Conservation (phyloP, 148 eudicot species). For the Simmondsia chinensis region DNA sequence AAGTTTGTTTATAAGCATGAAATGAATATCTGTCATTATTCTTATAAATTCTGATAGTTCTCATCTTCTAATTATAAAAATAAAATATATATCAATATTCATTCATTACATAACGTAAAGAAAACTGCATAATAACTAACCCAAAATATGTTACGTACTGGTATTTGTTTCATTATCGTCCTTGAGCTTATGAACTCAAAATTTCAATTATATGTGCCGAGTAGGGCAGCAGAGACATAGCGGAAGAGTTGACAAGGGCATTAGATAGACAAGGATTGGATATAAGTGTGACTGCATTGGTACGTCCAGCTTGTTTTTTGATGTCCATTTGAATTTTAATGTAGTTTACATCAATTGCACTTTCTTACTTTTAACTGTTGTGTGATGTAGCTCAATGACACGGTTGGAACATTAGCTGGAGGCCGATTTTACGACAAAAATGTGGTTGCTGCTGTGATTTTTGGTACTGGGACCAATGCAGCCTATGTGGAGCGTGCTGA, state of each 20-base stretch:
- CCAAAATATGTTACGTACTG: neutral
- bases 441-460: constrained; percentile 59
- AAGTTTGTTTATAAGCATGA: too few species aligned
- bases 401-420: constrained; percentile 66
- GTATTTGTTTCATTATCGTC: too few species aligned
- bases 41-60: too few species aligned
- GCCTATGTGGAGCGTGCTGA: constrained; percentile 53
- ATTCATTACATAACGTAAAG: too few species aligned
- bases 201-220: neutral
- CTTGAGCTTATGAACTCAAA: neutral
- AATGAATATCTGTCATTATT: too few species aligned
- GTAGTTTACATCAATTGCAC: too few species aligned
- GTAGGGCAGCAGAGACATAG: constrained; percentile 33
- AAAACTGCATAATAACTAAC: too few species aligned
- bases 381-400: constrained; percentile 54
- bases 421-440: constrained; percentile 60
- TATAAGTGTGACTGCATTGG: constrained; percentile 35
- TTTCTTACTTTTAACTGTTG: neutral
- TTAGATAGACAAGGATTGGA: constrained; percentile 16
- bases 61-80: too few species aligned
- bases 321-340: too few species aligned
- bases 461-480: constrained; percentile 70
- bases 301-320: constrained; percentile 13
- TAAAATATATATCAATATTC: neutral
- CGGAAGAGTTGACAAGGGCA: constrained; percentile 24